Conservation (phyloP, 768 basidiomycete genomes). For the Boletus reticuloceps region DNA sequence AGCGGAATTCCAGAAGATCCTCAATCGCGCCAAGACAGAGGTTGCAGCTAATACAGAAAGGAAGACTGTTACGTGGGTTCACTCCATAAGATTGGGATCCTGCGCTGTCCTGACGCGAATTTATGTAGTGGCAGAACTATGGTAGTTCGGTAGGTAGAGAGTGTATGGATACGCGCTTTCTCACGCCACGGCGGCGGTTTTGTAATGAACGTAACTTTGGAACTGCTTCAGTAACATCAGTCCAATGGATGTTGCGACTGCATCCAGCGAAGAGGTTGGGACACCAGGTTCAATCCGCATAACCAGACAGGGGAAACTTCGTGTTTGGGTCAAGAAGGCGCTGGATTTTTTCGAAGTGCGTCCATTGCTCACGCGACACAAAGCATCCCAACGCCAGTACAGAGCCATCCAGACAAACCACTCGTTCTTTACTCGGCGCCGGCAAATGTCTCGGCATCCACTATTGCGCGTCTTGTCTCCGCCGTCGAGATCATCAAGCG, state of each 20-base stretch:
- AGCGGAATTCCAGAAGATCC: conserved; percentile 90
- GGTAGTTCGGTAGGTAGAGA: conserved; percentile 43
- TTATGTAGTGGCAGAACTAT: conserved; percentile 62
- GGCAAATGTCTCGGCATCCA: conserved; percentile 32
- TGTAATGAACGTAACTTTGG: background rate
- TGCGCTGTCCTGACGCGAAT: conserved; percentile 7
- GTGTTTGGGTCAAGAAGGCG: conserved; percentile 49
- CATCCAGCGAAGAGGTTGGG: conserved; percentile 2
- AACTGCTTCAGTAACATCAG: background rate
- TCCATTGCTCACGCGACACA: conserved; percentile 4
- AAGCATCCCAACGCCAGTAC: conserved; percentile 7
- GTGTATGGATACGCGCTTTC: conserved; percentile 1
- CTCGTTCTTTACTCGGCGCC: conserved; percentile 63
- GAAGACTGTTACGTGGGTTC: conserved; percentile 82
- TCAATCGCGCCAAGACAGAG: conserved; percentile 96
- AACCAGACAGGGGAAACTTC: conserved; percentile 54
- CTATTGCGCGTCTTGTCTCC: conserved; percentile 63
- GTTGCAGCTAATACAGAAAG: conserved; percentile 66
- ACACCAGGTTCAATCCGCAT: conserved; percentile 45
- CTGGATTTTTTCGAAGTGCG: conserved; percentile 54
- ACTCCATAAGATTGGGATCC: background rate
- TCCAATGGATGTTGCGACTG: conserved; percentile 18
- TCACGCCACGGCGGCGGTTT: conserved; percentile 15
- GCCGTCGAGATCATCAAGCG: conserved; percentile 86
- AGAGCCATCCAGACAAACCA: conserved; percentile 49